These are phyloP conservation scores for Gastrodia elata DNA, from an alignment of 106 monocot genomes.

Conservation along the genomic window DNA sequence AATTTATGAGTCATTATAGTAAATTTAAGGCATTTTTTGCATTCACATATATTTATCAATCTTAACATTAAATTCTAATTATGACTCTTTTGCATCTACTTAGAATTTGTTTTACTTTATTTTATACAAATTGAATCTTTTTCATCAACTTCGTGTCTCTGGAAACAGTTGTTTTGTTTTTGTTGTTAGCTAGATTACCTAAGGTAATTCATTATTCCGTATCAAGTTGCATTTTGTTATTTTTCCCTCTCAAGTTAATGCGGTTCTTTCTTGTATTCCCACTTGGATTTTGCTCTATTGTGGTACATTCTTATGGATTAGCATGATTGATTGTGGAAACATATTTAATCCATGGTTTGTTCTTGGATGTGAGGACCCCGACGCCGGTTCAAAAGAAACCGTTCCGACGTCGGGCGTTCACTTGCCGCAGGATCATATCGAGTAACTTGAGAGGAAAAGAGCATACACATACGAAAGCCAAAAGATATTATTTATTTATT, in stretches of 20 bases:
- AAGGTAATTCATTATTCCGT: not conserved
- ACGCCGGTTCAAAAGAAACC: too few species aligned
- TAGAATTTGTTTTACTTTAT: not conserved
- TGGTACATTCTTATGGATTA: not conserved
- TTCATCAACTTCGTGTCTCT: not conserved
- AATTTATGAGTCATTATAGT: not conserved
- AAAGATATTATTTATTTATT: too few species aligned
- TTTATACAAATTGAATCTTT: not conserved
- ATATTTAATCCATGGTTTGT: not conserved
- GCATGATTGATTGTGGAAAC: not conserved
- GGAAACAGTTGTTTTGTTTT: not conserved
- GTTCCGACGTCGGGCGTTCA: too few species aligned
- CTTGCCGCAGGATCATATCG: too few species aligned
- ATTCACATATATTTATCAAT: not conserved
- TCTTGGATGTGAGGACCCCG: too few species aligned
- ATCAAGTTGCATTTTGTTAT: not conserved
- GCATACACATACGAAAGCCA: too few species aligned
- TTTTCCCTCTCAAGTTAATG: not conserved
- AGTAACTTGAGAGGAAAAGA: too few species aligned
- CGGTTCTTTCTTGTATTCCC: not conserved
- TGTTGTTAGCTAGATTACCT: not conserved
- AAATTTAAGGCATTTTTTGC: not conserved
- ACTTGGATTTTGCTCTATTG: not conserved
- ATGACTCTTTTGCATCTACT: not conserved
- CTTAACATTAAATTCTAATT: not conserved